A percentile compares a stretch with the other conserved stretches of the same genome.
phyloP scores from a whole-genome alignment of 208 protist genomes.

The Leishmania aethiopica region DNA sequence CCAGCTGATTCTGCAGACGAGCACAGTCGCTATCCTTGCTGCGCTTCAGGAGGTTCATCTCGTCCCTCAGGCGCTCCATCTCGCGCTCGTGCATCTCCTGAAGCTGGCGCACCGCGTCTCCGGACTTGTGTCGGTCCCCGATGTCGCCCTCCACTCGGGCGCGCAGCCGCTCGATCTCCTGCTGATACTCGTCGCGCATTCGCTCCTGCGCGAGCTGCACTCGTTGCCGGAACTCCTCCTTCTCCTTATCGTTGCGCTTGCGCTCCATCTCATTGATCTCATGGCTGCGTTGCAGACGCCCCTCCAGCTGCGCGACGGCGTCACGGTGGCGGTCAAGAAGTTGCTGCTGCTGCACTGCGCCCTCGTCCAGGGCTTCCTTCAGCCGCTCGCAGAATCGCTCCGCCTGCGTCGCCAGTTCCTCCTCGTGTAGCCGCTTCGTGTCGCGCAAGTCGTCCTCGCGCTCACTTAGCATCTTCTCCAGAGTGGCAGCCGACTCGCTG shows the following conservation, averaged over 20 bases:
- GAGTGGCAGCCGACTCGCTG: conserved; percentile 26
- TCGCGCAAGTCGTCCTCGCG: conserved; percentile 27
- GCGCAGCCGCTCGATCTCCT: conserved; percentile 54
- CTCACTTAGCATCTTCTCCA: conserved; percentile 16
- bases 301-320: conserved; percentile 42
- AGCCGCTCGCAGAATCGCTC: conserved; percentile 33
- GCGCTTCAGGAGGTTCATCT: conserved; percentile 42
- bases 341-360: conserved; percentile 37
- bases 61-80: conserved; percentile 39
- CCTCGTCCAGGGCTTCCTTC: conserved; percentile 35
- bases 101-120: conserved; percentile 41
- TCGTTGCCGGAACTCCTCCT: conserved; percentile 39
- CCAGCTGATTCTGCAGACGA: conserved; percentile 46
- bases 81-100: conserved; percentile 57
- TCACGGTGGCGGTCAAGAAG: conserved; percentile 44
- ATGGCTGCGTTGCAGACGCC: conserved; percentile 51
- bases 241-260: conserved; percentile 47
- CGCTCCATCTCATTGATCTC: conserved; percentile 54
- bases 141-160: conserved; percentile 33
- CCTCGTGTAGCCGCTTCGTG: conserved; percentile 29
- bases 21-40: conserved; percentile 41
- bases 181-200: conserved; percentile 39
- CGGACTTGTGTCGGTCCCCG: conserved; percentile 40
- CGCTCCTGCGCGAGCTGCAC: conserved; percentile 36
- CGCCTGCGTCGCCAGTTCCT: conserved; percentile 39